phyloP scores from a whole-genome alignment of 2,329 filamentous ascomycete genomes.

The Diaporthe sp. region DNA sequence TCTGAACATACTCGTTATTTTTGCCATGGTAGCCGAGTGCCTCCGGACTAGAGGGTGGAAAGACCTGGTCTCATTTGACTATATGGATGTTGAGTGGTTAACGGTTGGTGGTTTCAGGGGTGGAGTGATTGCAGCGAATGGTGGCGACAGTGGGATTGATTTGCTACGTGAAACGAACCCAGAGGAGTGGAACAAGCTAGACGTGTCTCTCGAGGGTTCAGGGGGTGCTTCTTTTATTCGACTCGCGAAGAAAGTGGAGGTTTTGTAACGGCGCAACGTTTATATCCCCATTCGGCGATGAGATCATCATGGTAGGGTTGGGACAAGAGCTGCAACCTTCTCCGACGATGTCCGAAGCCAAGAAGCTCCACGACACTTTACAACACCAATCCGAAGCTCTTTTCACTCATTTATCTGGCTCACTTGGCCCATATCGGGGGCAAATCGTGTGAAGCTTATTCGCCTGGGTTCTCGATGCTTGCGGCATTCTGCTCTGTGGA shows the following conservation, averaged over 20 bases:
- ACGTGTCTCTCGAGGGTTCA: neutral
- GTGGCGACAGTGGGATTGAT: neutral
- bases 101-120: neutral
- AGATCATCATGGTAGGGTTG: too few relatives aligned
- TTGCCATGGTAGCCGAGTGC: neutral
- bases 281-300: too few relatives aligned
- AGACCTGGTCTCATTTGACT: neutral
- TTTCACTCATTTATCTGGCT: too few relatives aligned
- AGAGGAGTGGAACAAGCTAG: neutral
- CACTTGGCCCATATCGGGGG: neutral
- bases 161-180: neutral
- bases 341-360: too few relatives aligned
- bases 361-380: too few relatives aligned
- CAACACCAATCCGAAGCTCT: too few relatives aligned
- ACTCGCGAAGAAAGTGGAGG: neutral
- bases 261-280: neutral
- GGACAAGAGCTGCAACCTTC: too few relatives aligned
- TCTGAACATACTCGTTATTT: neutral
- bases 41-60: neutral
- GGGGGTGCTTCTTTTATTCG: neutral
- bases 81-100: neutral
- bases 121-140: neutral
- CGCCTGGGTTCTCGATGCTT: neutral
- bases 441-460: neutral
- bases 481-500: too few relatives aligned